Conservation (phyloP, 2,329 filamentous ascomycete genomes). For the Phialocephala subalpina region DNA sequence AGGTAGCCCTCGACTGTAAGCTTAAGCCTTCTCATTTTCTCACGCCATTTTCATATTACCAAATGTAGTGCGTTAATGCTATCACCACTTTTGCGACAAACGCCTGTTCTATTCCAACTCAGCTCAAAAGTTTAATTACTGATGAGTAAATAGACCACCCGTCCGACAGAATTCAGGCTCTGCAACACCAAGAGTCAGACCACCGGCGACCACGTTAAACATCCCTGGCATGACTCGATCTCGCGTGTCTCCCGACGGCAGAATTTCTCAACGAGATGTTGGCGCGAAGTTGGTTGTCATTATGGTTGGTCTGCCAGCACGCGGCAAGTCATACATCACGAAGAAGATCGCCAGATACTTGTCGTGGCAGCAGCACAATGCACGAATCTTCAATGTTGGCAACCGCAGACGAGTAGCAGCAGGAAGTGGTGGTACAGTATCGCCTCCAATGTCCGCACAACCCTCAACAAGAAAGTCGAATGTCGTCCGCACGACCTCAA, state of each 20-base stretch:
- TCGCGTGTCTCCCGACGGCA: slow-evolving; percentile 92
- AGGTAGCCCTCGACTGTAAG: slow-evolving; percentile 44
- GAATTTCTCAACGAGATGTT: slow-evolving; percentile 92
- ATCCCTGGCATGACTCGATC: slow-evolving; percentile 97
- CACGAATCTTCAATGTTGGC: slow-evolving; percentile 96
- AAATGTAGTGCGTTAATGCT: not conserved
- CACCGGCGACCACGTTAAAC: slow-evolving; percentile 92
- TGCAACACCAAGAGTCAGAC: slow-evolving; percentile 78
- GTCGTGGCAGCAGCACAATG: slow-evolving; percentile 97
- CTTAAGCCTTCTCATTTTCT: slow-evolving; percentile 7
- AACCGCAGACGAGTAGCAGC: slow-evolving; percentile 85
- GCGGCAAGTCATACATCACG: slow-evolving; percentile 98
- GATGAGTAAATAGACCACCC: slow-evolving; percentile 60
- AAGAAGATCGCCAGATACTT: slow-evolving; percentile 97
- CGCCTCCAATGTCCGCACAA: slow-evolving; percentile 30
- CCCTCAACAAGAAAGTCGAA: slow-evolving; percentile 39
- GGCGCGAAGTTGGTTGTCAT: slow-evolving; percentile 96
- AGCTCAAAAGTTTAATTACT: slow-evolving; percentile 16
- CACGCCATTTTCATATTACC: not conserved
- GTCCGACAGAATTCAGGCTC: slow-evolving; percentile 77
- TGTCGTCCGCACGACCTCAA: slow-evolving; percentile 28
- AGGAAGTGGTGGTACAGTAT: slow-evolving; percentile 52
- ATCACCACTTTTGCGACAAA: not conserved
- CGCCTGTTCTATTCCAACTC: not conserved
- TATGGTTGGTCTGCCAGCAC: slow-evolving; percentile 95